Conservation (phyloP, 1,284 basidiomycete species). For the Irpex sp. region DNA sequence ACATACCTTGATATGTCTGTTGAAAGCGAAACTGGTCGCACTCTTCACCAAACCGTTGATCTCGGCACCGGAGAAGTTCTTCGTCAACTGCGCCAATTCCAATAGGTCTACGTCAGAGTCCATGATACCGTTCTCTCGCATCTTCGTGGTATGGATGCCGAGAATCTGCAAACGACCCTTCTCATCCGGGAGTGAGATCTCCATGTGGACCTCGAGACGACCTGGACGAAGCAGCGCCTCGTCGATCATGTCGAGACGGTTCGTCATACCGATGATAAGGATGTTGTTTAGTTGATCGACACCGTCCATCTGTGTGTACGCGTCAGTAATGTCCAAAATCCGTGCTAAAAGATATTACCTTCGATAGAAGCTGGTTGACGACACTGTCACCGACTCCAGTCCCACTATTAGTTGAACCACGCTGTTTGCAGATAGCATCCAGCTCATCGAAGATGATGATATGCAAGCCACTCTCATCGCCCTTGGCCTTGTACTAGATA, state of each 20-base stretch:
- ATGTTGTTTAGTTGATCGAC: slow-evolving; percentile 99
- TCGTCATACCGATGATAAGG: slow-evolving; percentile 99
- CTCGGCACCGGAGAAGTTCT: slow-evolving; percentile 99
- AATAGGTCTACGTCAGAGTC: slow-evolving; percentile 81
- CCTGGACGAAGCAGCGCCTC: slow-evolving; percentile 97
- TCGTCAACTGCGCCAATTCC: slow-evolving; percentile 85
- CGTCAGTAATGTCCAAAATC: background rate
- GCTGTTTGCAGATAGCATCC: slow-evolving; percentile 98
- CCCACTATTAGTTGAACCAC: slow-evolving; percentile 86
- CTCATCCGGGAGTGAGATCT: slow-evolving; percentile 97
- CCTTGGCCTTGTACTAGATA: slow-evolving; percentile 90
- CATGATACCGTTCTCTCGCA: slow-evolving; percentile 92
- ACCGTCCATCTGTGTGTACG: slow-evolving; percentile 83
- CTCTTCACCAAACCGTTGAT: slow-evolving; percentile 96
- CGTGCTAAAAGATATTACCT: slow-evolving; percentile 43
- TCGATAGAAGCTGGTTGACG: slow-evolving; percentile 97
- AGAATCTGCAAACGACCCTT: slow-evolving; percentile 92
- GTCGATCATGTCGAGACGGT: slow-evolving; percentile 98
- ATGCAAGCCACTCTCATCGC: slow-evolving; percentile 96
- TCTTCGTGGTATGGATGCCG: slow-evolving; percentile 93
- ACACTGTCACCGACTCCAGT: slow-evolving; percentile 98
- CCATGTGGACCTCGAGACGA: slow-evolving; percentile 99
- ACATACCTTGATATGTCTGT: slow-evolving; percentile 76
- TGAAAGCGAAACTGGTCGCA: slow-evolving; percentile 97
- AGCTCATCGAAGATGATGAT: slow-evolving; percentile 99